Evolutionary conservation across 2,329 filamentous ascomycete genomes (phyloP).

Genomic region (Chaetoscypha palmicola): DNA sequence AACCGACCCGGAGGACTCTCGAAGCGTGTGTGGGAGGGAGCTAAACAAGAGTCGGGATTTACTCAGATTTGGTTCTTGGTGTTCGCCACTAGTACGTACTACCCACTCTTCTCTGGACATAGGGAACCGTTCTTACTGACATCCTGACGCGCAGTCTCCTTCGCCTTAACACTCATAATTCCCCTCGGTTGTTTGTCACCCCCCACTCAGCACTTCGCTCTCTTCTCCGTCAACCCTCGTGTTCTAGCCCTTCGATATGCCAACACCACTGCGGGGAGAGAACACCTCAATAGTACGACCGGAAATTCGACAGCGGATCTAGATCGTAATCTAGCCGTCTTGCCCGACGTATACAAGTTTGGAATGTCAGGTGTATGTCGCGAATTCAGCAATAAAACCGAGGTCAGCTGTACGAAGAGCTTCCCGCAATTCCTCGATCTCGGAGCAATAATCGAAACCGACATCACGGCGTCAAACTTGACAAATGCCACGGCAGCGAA

Average conservation of each 20-base stretch:
- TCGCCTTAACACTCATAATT: not conserved
- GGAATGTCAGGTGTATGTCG: conserved; percentile 3
- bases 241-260: not conserved
- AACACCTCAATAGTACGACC: not conserved
- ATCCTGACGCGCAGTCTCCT: not conserved
- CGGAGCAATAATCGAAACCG: not conserved
- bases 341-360: not conserved
- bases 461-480: not conserved
- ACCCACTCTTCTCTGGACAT: not conserved
- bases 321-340: not conserved
- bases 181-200: not conserved
- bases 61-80: not conserved
- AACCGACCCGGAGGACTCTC: too few relatives aligned
- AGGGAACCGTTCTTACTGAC: not conserved
- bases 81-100: not conserved
- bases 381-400: not conserved
- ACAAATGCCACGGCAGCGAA: not conserved
- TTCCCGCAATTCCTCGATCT: conserved; percentile 1
- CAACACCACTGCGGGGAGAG: not conserved
- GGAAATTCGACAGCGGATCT: not conserved
- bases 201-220: not conserved
- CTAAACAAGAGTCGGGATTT: conserved; percentile 1
- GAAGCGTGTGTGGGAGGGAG: not conserved
- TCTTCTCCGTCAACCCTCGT: not conserved
- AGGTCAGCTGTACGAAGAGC: not conserved